Evolutionary conservation across 495 filamentous ascomycete species (phyloP).

Genomic region (Podospora fimiseda): DNA sequence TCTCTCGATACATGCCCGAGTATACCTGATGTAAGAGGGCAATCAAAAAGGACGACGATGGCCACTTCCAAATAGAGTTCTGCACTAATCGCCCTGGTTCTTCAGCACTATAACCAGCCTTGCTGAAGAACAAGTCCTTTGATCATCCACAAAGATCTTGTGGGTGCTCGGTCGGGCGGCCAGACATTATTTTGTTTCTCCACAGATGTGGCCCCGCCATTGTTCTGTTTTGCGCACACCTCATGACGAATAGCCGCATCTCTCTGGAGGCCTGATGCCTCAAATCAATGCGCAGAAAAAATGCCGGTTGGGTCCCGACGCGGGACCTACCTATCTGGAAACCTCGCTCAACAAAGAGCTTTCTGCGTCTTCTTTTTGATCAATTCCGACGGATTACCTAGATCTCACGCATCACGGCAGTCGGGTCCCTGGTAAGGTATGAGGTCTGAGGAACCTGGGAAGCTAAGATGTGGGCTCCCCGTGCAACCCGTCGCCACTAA

Average conservation of each 20-base stretch:
- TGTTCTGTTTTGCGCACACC: conserved; percentile 6
- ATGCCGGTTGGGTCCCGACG: background rate
- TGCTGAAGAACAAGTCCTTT: background rate
- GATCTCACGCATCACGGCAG: no score
- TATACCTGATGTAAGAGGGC: no score
- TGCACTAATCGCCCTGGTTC: no score
- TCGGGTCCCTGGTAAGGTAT: no score
- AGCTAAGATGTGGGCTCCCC: background rate
- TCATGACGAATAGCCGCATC: conserved; percentile 2
- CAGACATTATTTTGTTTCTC: conserved; percentile 10
- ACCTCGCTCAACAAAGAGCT: background rate
- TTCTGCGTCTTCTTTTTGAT: background rate
- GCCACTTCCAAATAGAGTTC: no score
- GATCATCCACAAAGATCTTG: conserved; percentile 4
- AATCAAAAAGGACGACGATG: no score
- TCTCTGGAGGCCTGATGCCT: background rate
- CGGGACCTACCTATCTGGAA: no score
- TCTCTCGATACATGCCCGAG: no score
- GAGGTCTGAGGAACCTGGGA: no score
- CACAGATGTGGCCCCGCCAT: conserved; percentile 10
- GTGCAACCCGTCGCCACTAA: background rate
- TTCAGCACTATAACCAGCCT: background rate
- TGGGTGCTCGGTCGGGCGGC: background rate
- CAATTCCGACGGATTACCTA: no score
- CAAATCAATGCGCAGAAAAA: background rate